Percentiles rank a stretch among this genome's conserved stretches.
Conservation (phyloP, 306 rosid genomes). For the Vigna radiata region DNA sequence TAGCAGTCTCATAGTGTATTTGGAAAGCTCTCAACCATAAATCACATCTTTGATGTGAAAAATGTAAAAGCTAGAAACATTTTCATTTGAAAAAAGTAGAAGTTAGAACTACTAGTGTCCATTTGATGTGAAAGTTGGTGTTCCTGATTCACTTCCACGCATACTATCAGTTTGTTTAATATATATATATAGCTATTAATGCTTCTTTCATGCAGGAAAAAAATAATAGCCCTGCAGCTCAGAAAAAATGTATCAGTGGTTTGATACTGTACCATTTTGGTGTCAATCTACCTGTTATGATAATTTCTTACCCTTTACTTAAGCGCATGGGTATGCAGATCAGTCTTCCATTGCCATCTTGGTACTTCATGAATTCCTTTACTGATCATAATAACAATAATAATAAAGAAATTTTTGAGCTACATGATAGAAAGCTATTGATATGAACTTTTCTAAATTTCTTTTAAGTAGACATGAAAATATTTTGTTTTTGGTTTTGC, state of each 20-base stretch:
- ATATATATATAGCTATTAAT: conserved; percentile 37
- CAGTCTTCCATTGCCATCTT: conserved; percentile 89
- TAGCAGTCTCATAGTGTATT: no score
- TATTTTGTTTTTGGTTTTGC: conserved; percentile 43
- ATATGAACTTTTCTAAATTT: conserved; percentile 1
- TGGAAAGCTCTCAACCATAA: no score
- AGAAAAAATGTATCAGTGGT: conserved; percentile 76
- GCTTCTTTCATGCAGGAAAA: conserved; percentile 61
- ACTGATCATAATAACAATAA: background rate
- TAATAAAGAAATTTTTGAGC: conserved; percentile 19
- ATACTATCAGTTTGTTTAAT: background rate
- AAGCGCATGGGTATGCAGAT: conserved; percentile 78
- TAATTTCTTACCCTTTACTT: conserved; percentile 78
- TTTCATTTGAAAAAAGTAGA: background rate
- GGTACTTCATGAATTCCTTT: conserved; percentile 78
- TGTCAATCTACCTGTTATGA: conserved; percentile 82
- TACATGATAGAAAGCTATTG: background rate
- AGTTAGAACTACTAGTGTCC: background rate
- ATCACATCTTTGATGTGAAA: no score
- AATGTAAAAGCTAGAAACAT: no score
- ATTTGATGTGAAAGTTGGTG: background rate
- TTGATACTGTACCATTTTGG: conserved; percentile 75
- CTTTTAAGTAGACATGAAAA: conserved; percentile 4
- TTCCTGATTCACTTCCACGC: background rate
- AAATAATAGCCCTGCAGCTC: conserved; percentile 80